phyloP scores from a whole-genome alignment of 495 filamentous ascomycete genomes.

The Xylaria sp. region DNA sequence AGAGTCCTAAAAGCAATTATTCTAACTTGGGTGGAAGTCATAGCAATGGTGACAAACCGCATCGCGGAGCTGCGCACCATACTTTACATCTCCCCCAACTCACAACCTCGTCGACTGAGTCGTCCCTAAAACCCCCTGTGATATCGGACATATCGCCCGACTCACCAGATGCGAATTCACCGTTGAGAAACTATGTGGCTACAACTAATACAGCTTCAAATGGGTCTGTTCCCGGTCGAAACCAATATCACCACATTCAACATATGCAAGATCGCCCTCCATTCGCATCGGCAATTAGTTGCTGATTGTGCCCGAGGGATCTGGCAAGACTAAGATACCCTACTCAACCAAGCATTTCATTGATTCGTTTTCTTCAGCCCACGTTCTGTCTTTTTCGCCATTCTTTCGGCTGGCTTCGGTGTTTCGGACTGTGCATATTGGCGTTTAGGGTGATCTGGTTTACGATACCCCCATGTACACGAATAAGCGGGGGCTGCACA shows the following conservation, averaged over 20 bases:
- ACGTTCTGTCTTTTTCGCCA: constrained; percentile 28
- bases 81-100: constrained; percentile 37
- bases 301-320: constrained; percentile 23
- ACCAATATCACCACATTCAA: constrained; percentile 42
- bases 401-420: constrained; percentile 22
- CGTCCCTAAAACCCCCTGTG: constrained; percentile 33
- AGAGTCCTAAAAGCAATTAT: constrained; percentile 37
- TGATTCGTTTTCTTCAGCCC: constrained; percentile 24
- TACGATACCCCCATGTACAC: constrained; percentile 41
- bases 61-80: constrained; percentile 50
- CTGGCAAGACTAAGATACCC: constrained; percentile 6
- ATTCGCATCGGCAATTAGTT: constrained; percentile 46
- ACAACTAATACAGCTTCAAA: constrained; percentile 51
- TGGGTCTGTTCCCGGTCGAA: constrained; percentile 35
- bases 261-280: constrained; percentile 48
- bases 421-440: constrained; percentile 37
- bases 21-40: constrained; percentile 50
- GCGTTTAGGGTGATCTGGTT: constrained; percentile 29
- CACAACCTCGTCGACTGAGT: constrained; percentile 43
- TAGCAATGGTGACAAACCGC: constrained; percentile 38
- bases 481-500: constrained; percentile 21
- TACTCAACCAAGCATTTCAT: not conserved
- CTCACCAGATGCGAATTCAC: constrained; percentile 32
- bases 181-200: constrained; percentile 37
- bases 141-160: constrained; percentile 32